phyloP scores from a whole-genome alignment of 2,329 filamentous ascomycete genomes.

The Nothophaeocryptopus gaeumannii region DNA sequence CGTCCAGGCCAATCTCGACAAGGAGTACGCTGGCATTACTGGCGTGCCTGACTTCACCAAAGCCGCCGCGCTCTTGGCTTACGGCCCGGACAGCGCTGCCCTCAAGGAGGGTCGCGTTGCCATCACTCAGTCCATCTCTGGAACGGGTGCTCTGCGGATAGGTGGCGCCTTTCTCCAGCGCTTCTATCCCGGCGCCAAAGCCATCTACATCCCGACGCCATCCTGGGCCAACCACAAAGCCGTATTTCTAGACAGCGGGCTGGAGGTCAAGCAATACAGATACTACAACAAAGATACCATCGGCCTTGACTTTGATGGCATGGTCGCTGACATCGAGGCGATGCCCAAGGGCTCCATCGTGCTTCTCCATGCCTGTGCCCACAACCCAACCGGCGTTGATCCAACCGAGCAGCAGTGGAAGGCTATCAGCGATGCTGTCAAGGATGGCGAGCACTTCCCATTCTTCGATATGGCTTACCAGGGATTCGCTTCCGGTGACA shows the following conservation, averaged over 20 bases:
- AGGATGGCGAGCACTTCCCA: constrained; percentile 81
- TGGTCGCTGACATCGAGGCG: constrained; percentile 84
- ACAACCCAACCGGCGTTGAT: constrained; percentile 97
- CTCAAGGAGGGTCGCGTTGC: constrained; percentile 73
- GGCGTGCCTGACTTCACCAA: constrained; percentile 92
- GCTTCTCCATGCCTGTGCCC: constrained; percentile 92
- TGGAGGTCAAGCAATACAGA: constrained; percentile 90
- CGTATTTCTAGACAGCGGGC: constrained; percentile 88
- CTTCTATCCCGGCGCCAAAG: constrained; percentile 88
- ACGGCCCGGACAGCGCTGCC: constrained; percentile 74
- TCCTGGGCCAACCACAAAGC: constrained; percentile 99
- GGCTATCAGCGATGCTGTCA: constrained; percentile 82
- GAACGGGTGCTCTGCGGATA: constrained; percentile 92
- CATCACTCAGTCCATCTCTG: constrained; percentile 97
- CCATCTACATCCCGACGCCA: constrained; percentile 92
- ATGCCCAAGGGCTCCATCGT: constrained; percentile 85
- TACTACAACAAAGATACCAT: constrained; percentile 99
- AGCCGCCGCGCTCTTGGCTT: constrained; percentile 85
- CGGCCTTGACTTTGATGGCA: constrained; percentile 92
- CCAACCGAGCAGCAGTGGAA: constrained; percentile 89
- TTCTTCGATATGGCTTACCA: constrained; percentile 99
- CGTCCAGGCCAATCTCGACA: constrained; percentile 74
- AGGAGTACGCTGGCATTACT: constrained; percentile 98
- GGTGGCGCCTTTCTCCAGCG: constrained; percentile 89
- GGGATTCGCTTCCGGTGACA: constrained; percentile 91